Evolutionary conservation across 371 early-diverging fungal species (phyloP).

Genomic region (Actinomucor elegans): DNA sequence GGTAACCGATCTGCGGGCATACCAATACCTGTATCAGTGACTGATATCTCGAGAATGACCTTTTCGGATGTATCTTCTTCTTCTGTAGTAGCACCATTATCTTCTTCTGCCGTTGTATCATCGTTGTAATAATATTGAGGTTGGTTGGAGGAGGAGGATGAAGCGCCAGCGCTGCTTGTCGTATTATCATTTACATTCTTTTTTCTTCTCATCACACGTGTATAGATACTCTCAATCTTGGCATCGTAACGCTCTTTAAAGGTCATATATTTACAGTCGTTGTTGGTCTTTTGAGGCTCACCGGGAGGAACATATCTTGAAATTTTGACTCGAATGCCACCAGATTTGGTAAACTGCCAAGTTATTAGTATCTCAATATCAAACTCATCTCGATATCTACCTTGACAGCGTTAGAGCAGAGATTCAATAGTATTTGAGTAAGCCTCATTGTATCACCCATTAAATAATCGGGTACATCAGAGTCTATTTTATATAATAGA

Average conservation of each 20-base stretch:
- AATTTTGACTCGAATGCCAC: slow-evolving; percentile 39
- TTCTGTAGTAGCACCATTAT: slow-evolving; percentile 11
- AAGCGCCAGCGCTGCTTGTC: slow-evolving; percentile 17
- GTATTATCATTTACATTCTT: neutral
- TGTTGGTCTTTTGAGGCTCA: slow-evolving; percentile 13
- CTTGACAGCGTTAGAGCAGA: slow-evolving; percentile 64
- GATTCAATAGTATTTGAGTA: slow-evolving; percentile 59
- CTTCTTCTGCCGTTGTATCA: slow-evolving; percentile 9
- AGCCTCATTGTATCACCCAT: slow-evolving; percentile 60
- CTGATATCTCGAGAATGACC: slow-evolving; percentile 56
- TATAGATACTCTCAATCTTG: slow-evolving; percentile 40
- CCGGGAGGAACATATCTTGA: slow-evolving; percentile 24
- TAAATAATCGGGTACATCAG: slow-evolving; percentile 55
- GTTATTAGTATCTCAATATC: too few relatives aligned
- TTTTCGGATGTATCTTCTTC: slow-evolving; percentile 26
- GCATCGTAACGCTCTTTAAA: slow-evolving; percentile 60
- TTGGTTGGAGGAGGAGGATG: neutral
- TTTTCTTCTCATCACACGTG: slow-evolving; percentile 9
- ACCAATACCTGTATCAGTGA: slow-evolving; percentile 61
- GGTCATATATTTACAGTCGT: slow-evolving; percentile 27
- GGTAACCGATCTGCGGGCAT: slow-evolving; percentile 59
- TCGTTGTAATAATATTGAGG: slow-evolving; percentile 15
- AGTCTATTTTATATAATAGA: slow-evolving; percentile 56
- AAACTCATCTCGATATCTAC: too few relatives aligned
- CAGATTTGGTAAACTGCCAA: slow-evolving; percentile 47